Evolutionary conservation across 768 basidiomycete genomes (phyloP), one percentile per base, ranked within the genome.

Genomic region (Royoungia palumana): DNA sequence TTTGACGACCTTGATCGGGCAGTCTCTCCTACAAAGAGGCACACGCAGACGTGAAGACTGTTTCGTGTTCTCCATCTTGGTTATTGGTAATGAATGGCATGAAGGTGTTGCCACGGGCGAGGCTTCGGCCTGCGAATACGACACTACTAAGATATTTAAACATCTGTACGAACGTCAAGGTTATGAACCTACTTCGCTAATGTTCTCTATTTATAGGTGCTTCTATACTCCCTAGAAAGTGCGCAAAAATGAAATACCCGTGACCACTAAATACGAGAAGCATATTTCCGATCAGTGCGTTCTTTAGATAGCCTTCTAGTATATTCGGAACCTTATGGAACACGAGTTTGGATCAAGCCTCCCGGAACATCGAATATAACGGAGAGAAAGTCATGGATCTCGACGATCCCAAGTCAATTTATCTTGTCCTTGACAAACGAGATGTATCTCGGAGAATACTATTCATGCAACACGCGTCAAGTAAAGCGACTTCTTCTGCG

Each of bases 201-300:
- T 32, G 34, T 35, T 5, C 1, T 16, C 35, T 6, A 30, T 12
- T 43, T n/a, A 16, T 45, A 94, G 91, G 53, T 83, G 81, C 56
- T 94, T 95, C 67, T 97, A 96, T 68, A 74, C 88, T 3, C 78
- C 84, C 0, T 74, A 74, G 19, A 92, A 92, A 58, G 91, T 94
- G 0, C 67, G 63, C 8, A 70, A 74, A 62, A 77, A 90, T 53
- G 80, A 76, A 10, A 80, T 95, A 75, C 39, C 52, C 3, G 72
- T 85, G 28, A 79, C 78, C 43, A 63, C 77, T 40, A 79, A 77
- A 63, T 58, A 79, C 35, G 79, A 79, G 58, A 68, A 70, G 22
- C 75, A 73, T 0, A 78, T 89, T 30, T 70, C 70, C 25, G 58
- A 73, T 53, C 77, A 74, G 91, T 86, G 48, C 55, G 75, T 64